Base-by-base conservation (phyloP, 2,329 filamentous ascomycete species). In the Orbilia ellipsospora region DNA sequence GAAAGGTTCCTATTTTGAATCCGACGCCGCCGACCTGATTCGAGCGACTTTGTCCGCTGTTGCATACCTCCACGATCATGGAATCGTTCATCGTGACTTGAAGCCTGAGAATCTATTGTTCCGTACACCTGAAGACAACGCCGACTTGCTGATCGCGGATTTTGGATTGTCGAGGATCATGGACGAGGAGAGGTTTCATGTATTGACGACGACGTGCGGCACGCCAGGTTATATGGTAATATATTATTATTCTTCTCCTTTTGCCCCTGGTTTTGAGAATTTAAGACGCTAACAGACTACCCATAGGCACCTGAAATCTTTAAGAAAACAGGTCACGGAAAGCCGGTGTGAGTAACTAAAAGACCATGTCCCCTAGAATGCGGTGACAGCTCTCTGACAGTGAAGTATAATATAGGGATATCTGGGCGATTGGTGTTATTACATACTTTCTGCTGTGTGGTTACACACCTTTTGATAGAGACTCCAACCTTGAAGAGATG, bases 401-500 rank as follows among this genome's bases (percentile, higher is more conserved):
- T 42, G 13, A 42, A 4, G 5, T 56, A 13, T 18, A 56, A 44
- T 13, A 73, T 78, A 90, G 88, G 63, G 95, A 99, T 82, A 90
- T 99, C 78, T 99, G 95, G 95, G 95, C 95, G 44, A 93, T 98
- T 77, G 95, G 95, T 55, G 95, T 99, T 51, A 99, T 99, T 81
- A 98, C 95, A 36, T 99, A 98, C 85, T 99, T 99, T 85, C 86
- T 99, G 31, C 90, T 99, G 60, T 98, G 95, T 83, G 95, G 95
- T 73, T 98, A 98, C 84, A 99, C 95, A 0, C 95, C 95, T 12
- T 99, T 99, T 82, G 95, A 99, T 83, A 91, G 95, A 67, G 95
- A 98, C 83, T 94, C 90, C 80, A 97, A 99, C 83, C 90, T 98
- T 81, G 95, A 99, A 85, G 95, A 99, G 85, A 98, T 99, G 94